These are phyloP conservation scores for Trichoderma erinaceum DNA, from an alignment of 495 filamentous ascomycete species.

Conservation along the genomic window DNA sequence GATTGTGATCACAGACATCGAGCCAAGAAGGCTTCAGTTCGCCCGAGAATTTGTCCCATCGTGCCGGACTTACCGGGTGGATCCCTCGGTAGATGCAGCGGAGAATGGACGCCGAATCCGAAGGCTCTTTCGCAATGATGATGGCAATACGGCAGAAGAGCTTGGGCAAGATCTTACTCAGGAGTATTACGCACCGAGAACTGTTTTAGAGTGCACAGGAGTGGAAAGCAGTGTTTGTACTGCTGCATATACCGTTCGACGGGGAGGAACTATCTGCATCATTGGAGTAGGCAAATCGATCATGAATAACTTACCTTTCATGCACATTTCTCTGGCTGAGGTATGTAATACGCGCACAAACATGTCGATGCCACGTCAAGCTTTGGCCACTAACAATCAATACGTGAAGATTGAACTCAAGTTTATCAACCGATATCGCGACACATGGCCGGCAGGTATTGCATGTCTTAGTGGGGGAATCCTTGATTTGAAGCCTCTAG, in stretches of 20 bases:
- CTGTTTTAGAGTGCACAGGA: constrained; percentile 58
- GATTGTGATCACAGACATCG: constrained; percentile 58
- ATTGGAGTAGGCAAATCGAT: constrained; percentile 56
- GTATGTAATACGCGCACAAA: constrained; percentile 21
- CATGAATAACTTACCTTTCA: constrained; percentile 61
- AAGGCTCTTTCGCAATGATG: constrained; percentile 36
- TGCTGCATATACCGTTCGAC: constrained; percentile 48
- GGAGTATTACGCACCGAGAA: constrained; percentile 49
- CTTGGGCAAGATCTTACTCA: constrained; percentile 12
- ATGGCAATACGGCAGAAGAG: background rate
- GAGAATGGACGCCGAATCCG: constrained; percentile 50
- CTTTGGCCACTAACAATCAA: constrained; percentile 8
- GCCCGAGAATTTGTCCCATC: constrained; percentile 53
- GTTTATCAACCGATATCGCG: constrained; percentile 59
- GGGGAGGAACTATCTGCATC: constrained; percentile 55
- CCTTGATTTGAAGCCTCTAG: constrained; percentile 46
- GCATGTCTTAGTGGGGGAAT: constrained; percentile 41
- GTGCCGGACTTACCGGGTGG: constrained; percentile 48
- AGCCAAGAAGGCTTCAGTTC: constrained; percentile 49
- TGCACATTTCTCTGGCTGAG: constrained; percentile 57
- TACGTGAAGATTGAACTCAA: constrained; percentile 49
- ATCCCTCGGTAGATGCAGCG: constrained; percentile 37
- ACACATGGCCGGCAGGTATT: constrained; percentile 57
- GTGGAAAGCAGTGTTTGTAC: constrained; percentile 55
- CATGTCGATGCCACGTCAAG: background rate